phyloP scores from a whole-genome alignment of 2,329 filamentous ascomycete genomes.

The Fusarium continuum region DNA sequence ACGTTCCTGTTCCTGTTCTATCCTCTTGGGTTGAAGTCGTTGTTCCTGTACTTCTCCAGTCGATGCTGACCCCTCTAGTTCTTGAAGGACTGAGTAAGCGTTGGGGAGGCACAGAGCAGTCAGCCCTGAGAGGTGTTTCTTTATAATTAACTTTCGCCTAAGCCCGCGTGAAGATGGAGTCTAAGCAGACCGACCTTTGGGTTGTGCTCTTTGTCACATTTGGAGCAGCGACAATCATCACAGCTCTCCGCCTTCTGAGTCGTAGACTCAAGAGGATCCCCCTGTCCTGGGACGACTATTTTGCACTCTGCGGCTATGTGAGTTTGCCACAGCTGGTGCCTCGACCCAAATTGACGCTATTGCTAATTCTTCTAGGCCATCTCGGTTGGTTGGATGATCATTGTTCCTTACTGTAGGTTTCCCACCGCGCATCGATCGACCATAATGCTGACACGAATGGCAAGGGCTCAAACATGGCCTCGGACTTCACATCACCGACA shows the following conservation, averaged over 20 bases:
- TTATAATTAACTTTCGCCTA: background rate
- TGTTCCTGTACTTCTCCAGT: background rate
- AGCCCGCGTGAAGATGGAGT: slow-evolving; percentile 25
- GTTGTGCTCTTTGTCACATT: slow-evolving; percentile 29
- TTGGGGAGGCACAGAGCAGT: background rate
- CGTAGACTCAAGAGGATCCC: slow-evolving; percentile 26
- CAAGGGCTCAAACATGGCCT: slow-evolving; percentile 30
- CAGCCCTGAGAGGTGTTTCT: background rate
- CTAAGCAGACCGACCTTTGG: slow-evolving; percentile 27
- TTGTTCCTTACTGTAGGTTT: slow-evolving; percentile 30
- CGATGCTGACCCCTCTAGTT: background rate
- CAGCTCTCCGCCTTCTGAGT: slow-evolving; percentile 23
- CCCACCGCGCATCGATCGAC: background rate
- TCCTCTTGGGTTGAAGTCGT: slow-evolving; percentile 6
- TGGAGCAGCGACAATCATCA: slow-evolving; percentile 28
- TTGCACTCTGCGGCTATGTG: slow-evolving; percentile 34
- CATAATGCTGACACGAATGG: background rate
- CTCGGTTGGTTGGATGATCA: slow-evolving; percentile 28
- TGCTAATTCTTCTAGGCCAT: slow-evolving; percentile 12
- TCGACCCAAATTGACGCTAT: background rate
- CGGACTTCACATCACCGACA: slow-evolving; percentile 26
- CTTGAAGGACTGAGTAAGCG: slow-evolving; percentile 5
- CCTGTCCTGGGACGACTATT: slow-evolving; percentile 35
- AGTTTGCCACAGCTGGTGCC: background rate
- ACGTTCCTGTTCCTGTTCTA: background rate